These are phyloP conservation scores for Tulasnella sp. DNA, from an alignment of 768 basidiomycete species.

Conservation along the genomic window DNA sequence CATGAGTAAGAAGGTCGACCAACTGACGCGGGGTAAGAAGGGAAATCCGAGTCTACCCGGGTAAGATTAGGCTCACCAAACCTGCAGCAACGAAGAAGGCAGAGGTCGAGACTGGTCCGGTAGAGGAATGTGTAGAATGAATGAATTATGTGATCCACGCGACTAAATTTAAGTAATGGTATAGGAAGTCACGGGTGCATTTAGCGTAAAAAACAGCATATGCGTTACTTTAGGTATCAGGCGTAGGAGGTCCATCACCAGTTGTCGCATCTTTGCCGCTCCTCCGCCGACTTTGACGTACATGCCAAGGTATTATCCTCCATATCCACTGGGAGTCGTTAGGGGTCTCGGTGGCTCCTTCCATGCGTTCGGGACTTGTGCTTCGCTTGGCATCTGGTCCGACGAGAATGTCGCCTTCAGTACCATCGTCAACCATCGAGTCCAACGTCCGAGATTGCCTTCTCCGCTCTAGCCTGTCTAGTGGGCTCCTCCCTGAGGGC, in stretches of 20 bases:
- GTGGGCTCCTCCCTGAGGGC: neutral
- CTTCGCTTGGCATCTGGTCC: neutral
- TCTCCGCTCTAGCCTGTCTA: neutral
- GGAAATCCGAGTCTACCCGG: neutral
- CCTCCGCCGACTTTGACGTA: neutral
- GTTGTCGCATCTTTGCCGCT: neutral
- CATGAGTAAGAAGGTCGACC: neutral
- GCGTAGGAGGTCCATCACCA: neutral
- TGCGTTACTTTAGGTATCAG: neutral
- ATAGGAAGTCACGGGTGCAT: neutral
- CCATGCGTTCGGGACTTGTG: neutral
- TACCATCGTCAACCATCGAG: neutral
- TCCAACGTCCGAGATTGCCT: neutral
- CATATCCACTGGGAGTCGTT: neutral
- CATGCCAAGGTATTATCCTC: neutral
- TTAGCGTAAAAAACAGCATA: neutral
- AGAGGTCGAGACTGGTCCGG: neutral
- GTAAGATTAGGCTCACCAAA: neutral
- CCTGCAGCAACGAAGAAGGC: neutral
- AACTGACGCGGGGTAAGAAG: neutral
- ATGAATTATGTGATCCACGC: neutral
- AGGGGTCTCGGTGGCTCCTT: neutral
- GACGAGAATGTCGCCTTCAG: neutral
- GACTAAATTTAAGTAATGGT: neutral
- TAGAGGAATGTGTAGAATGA: neutral